Evolutionary conservation across 768 basidiomycete genomes (phyloP).

Genomic region (Pleurotus tuoliensis): DNA sequence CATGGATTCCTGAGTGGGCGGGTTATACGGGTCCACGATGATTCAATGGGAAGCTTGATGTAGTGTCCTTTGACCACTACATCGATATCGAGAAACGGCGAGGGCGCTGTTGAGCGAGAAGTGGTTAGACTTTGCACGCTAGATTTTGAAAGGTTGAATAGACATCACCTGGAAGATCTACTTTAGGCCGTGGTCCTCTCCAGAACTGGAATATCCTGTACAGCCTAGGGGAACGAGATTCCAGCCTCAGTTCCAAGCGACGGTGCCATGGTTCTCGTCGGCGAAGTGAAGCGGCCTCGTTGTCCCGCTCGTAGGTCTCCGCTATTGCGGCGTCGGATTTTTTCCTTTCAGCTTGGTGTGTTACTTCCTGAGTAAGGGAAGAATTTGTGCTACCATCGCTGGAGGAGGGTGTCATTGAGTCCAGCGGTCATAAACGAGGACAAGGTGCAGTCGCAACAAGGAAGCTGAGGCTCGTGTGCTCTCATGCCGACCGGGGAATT

Average conservation of each 20-base stretch:
- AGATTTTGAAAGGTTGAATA: not conserved
- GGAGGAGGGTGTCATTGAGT: not conserved
- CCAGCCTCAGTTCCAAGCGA: slow-evolving; percentile 15
- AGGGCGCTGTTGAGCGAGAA: slow-evolving; percentile 36
- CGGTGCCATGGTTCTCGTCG: slow-evolving; percentile 15
- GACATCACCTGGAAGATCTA: slow-evolving; percentile 43
- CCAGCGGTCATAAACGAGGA: not conserved
- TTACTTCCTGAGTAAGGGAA: not conserved
- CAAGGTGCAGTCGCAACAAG: not conserved
- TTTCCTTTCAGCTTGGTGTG: not conserved
- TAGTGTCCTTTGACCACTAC: slow-evolving; percentile 30
- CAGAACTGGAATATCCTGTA: slow-evolving; percentile 31
- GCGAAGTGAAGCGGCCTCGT: slow-evolving; percentile 13
- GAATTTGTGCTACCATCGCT: slow-evolving; percentile 1
- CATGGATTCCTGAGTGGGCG: slow-evolving; percentile 47
- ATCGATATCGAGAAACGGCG: slow-evolving; percentile 52
- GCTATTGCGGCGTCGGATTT: not conserved
- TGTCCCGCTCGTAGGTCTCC: slow-evolving; percentile 3
- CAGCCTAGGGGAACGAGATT: slow-evolving; percentile 15
- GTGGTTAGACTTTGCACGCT: not conserved
- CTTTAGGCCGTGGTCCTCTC: slow-evolving; percentile 60
- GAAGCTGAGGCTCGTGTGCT: too few relatives aligned
- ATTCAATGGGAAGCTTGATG: slow-evolving; percentile 49
- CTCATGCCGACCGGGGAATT: too few relatives aligned
- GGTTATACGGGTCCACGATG: slow-evolving; percentile 46